Conservation (phyloP, 2,329 filamentous ascomycete species). For the Chaetomiaceae sp. region DNA sequence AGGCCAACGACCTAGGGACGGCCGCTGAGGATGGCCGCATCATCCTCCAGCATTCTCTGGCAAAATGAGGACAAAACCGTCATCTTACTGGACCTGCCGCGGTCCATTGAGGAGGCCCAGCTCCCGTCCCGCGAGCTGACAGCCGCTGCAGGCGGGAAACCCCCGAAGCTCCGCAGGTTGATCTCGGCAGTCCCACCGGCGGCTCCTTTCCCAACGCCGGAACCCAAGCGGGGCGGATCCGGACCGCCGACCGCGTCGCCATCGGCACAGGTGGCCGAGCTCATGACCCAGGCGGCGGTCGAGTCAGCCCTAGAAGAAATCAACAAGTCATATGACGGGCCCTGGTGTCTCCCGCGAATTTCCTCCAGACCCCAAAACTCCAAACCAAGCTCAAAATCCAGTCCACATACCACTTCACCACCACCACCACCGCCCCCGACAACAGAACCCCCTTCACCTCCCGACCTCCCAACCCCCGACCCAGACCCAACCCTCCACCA, state of each 20-base stretch:
- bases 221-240: conserved; percentile 36
- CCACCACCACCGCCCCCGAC: not conserved
- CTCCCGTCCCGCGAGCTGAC: conserved; percentile 36
- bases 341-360: conserved; percentile 44
- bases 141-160: not conserved
- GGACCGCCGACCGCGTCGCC: conserved; percentile 31
- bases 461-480: not conserved
- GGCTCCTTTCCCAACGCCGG: conserved; percentile 49
- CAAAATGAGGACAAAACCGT: conserved; percentile 47
- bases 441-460: not conserved
- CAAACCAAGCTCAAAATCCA: not conserved
- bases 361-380: not conserved
- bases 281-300: conserved; percentile 49
- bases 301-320: conserved; percentile 41
- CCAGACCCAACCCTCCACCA: not conserved
- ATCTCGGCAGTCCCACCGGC: conserved; percentile 42
- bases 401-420: not conserved
- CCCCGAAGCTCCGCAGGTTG: conserved; percentile 35
- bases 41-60: conserved; percentile 49
- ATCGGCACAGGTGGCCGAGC: conserved; percentile 47
- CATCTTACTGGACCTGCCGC: conserved; percentile 64
- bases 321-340: conserved; percentile 35
- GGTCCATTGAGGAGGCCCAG: conserved; percentile 65
- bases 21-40: conserved; percentile 15
- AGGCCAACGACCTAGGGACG: not conserved